Evolutionary conservation across 2,329 filamentous ascomycete species (phyloP), one percentile per base, ranked within the genome.

Genomic region (Colletotrichum falcatum): DNA sequence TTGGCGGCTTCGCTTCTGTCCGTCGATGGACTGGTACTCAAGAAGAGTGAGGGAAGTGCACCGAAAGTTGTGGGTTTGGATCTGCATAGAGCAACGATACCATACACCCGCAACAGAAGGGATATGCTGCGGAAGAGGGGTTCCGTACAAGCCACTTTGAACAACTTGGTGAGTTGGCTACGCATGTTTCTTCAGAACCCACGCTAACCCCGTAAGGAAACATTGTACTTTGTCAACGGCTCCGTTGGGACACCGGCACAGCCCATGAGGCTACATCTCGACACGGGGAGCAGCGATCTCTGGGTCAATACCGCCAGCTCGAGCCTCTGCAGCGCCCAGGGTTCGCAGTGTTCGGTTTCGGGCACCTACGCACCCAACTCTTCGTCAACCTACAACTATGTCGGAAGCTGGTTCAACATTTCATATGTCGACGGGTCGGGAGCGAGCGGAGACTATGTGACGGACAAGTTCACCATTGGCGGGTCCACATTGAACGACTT

Each of bases 391-490:
- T 95, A 95, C 80, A 76, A 86, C 42, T 94, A 91, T 77, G 80
- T 97, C 65, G 90, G 90, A 73, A 90, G 88, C 76, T 85, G 90
- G 71, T 97, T 98, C 83, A 95, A 95, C 81, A 97, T 97, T 73
- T 90, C 90, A 1, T 97, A 97, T 74, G 91, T 92, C 49, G 94
- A 97, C 80, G 93, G 93, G 55, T 92, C 92, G 0, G 89, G 90
- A 6, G 92, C 94, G 0, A 79, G 83, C 1, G 94, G 95, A 42
- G 92, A 96, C 80, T 97, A 97, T 78, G 93, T 89, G 2, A 90
- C 88, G 5, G 95, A 98, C 77, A 91, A 86, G 0, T 82, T 97
- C 67, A 82, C 81, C 5, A 83, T 94, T 63, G 90, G 87, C 16
- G 83, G 82, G 28, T 79, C 85, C 37, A 85, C 80, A 1, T 74